A percentile compares a stretch with the other conserved stretches of the same genome.
These are phyloP conservation scores for Setomelanomma holmii DNA, from an alignment of 2,329 filamentous ascomycete species.

Conservation along the genomic window DNA sequence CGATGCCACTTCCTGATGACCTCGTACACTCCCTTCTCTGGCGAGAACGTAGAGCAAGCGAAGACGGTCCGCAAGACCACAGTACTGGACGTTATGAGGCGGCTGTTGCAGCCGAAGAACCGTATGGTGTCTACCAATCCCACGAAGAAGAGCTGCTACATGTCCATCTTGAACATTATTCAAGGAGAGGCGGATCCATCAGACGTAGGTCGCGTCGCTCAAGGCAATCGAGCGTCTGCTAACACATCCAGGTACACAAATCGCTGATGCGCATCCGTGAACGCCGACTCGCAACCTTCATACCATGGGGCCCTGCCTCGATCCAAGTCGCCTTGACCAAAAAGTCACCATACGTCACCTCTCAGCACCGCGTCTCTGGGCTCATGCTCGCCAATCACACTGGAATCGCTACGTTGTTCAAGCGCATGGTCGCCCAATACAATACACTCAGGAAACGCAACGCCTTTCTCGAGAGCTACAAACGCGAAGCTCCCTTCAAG, in stretches of 20 bases:
- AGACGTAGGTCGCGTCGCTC: slow-evolving; percentile 66
- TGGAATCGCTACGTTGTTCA: slow-evolving; percentile 95
- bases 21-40: slow-evolving; percentile 96
- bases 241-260: slow-evolving; percentile 75
- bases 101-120: slow-evolving; percentile 96
- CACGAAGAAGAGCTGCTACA: slow-evolving; percentile 97
- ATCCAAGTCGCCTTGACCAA: slow-evolving; percentile 98
- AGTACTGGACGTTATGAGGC: slow-evolving; percentile 95
- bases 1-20: slow-evolving; percentile 99
- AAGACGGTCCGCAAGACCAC: slow-evolving; percentile 99
- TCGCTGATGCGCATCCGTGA: slow-evolving; percentile 95
- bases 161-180: slow-evolving; percentile 98
- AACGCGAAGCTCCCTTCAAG: slow-evolving; percentile 90
- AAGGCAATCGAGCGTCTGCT: slow-evolving; percentile 13
- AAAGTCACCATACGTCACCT: slow-evolving; percentile 93
- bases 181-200: slow-evolving; percentile 98
- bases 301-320: slow-evolving; percentile 96
- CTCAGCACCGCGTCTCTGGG: slow-evolving; percentile 92
- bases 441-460: slow-evolving; percentile 95
- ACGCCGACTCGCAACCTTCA: slow-evolving; percentile 91
- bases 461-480: slow-evolving; percentile 95
- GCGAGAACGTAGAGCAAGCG: slow-evolving; percentile 93
- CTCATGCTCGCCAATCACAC: slow-evolving; percentile 99
- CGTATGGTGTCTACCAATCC: slow-evolving; percentile 97
- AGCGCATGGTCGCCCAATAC: slow-evolving; percentile 90